Evolutionary conservation across 257 asterid genomes (phyloP), one percentile per base, ranked within the genome.

Genomic region (Thymus mandschuricus): DNA sequence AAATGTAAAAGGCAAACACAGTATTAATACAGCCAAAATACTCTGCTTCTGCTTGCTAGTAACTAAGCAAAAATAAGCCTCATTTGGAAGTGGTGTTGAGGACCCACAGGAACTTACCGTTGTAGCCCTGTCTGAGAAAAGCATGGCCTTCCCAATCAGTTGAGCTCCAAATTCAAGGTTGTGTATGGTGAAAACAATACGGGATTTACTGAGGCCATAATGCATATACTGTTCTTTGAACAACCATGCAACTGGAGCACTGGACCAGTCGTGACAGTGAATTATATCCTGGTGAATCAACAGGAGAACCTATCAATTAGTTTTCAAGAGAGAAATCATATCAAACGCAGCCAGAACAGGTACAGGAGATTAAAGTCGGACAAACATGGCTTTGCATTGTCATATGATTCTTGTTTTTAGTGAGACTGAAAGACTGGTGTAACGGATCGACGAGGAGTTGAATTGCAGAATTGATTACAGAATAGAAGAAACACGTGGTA

Each of bases 201-300:
- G 97, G 58, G 97, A 82, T 82, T 95, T 95, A 71, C 89, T 83
- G 80, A 95, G 94, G 74, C 92, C 96, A 74, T 88, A 92, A 66
- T 92, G 93, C 85, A 63, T 80, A 66, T 92, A 92, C 44, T 88
- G 96, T 73, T 95, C 97, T 89, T 90, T 95, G 65, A 83, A 90
- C 82, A 95, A 77, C 96, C 99, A 88, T 3, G 99, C 80, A 80
- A 95, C 99, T 64, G 99, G 99, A 82, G 99, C 99, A 83, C 96
- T 89, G 65, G 99, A 92, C 99, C 97, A 89, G 77, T 95, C 98
- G 58, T 95, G 99, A 76, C 98, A 92, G 74, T 95, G 99, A 68
- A 95, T 90, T 66, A 95, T 81, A 78, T 95, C 99, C 99, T 95
- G 89, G 69, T 38, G 41, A 30, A 60, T 48, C 45, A 78, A 68